Base-by-base conservation (phyloP, 2,329 filamentous ascomycete species). In the Byssochlamys sp. region DNA sequence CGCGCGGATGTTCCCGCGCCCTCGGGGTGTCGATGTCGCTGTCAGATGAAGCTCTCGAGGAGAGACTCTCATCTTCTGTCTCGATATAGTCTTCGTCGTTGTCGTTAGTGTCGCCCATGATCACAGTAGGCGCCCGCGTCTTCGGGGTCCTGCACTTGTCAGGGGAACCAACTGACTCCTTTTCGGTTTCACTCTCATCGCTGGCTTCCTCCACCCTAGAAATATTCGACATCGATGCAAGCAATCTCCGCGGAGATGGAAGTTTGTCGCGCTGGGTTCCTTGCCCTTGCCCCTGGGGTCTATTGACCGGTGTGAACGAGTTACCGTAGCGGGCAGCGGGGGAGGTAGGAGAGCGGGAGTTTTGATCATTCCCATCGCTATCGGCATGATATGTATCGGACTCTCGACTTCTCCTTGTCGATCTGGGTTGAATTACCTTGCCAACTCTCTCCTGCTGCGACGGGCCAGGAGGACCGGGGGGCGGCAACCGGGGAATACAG, bases 281-380 rank as follows among this genome's bases (percentile, higher is more conserved):
- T 2, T 59, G 58, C 55, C 63, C 59, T 2, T 59, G 58, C 55
- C 67, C 69, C 25, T 70, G 66, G 2, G 73, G 72, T 2, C 68
- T 67, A 54, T 80, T 80, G 54, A 77, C 66, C 0, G 75, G 71
- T 1, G 71, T 77, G 68, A 73, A 79, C 45, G 63, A 62, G 25
- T 67, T 70, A 54, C 65, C 69, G n/a, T 68, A 68, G 12, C 73
- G 71, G 50, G 74, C 71, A 19, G 71, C 65, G 1, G 77, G 74
- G 1, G 77, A 78, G 50, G n/a, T 14, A 45, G 35, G 35, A 7
- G 68, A 65, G 53, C 66, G 67, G 61, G 70, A 73, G 2, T 60
- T 63, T 58, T 69, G 73, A 51, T 70, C 69, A n/a, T 27, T 24
- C 45, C n/a, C 14, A 14, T 64, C 52, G 25, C 62, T 66, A 26